A percentile compares a stretch with the other conserved stretches of the same genome.
phyloP scores from a whole-genome alignment of 768 basidiomycete genomes.

The Russula brevipes region DNA sequence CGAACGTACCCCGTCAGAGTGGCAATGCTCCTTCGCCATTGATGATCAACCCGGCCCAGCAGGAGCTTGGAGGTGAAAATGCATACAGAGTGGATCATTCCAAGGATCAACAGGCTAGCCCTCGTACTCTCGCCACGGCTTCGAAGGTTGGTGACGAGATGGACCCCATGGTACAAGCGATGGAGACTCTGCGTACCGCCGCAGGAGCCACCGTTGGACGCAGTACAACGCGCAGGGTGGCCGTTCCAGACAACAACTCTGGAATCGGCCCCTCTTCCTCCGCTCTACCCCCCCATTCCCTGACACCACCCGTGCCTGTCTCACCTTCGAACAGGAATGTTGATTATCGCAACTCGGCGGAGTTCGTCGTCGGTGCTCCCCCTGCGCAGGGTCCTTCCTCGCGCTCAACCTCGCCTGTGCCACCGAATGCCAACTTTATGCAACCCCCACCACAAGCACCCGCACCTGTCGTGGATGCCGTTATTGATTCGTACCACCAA shows the following conservation, averaged over 20 bases:
- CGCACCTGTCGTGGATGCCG: constrained; percentile 59
- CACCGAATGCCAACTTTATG: constrained; percentile 72
- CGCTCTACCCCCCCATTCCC: constrained; percentile 14
- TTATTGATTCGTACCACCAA: constrained; percentile 73
- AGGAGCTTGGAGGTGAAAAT: constrained; percentile 62
- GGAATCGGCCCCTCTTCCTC: constrained; percentile 17
- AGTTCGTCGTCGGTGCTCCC: constrained; percentile 74
- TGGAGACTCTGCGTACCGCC: constrained; percentile 32
- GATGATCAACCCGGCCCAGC: constrained; percentile 38
- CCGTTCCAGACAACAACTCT: constrained; percentile 4
- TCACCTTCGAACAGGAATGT: constrained; percentile 31
- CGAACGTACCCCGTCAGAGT: constrained; percentile 1
- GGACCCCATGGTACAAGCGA: constrained; percentile 38
- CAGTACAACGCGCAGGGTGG: constrained; percentile 27
- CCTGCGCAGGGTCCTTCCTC: constrained; percentile 42
- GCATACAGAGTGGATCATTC: constrained; percentile 62
- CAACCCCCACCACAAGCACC: constrained; percentile 45
- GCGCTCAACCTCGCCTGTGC: constrained; percentile 68
- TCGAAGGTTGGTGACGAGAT: constrained; percentile 32
- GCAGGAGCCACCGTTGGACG: constrained; percentile 32
- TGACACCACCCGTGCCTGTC: constrained; percentile 24
- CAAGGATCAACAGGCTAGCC: constrained; percentile 56
- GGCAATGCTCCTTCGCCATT: background rate
- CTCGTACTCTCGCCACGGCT: background rate
- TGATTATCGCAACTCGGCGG: constrained; percentile 73